A percentile compares a stretch with the other conserved stretches of the same genome.
These are phyloP conservation scores for Cyathus olla DNA, from an alignment of 1,284 basidiomycete species.

Conservation along the genomic window DNA sequence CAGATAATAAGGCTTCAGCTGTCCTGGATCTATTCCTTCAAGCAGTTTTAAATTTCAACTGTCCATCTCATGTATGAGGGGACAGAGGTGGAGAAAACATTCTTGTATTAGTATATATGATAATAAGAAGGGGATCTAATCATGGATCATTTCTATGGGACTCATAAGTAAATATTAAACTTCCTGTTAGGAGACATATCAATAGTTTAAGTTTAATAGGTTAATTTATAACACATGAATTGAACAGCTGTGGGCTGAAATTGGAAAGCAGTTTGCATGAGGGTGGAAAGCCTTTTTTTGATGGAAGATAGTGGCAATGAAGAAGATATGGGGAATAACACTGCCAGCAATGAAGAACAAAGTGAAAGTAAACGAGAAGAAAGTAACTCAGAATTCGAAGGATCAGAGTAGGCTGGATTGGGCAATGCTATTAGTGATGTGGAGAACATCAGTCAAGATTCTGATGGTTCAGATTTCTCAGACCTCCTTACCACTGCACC, in stretches of 20 bases:
- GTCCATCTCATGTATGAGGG: conserved; percentile 45
- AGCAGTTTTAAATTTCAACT: conserved; percentile 36
- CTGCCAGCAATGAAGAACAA: too few species aligned
- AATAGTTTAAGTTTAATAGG: background rate
- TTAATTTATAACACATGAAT: conserved; percentile 47
- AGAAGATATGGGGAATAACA: too few species aligned
- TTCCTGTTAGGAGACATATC: background rate
- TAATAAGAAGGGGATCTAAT: conserved; percentile 27
- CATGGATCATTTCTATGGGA: conserved; percentile 49
- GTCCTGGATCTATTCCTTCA: conserved; percentile 47
- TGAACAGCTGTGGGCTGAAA: conserved; percentile 56
- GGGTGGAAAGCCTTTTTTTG: conserved; percentile 55
- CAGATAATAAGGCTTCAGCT: conserved; percentile 50
- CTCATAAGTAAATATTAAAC: conserved; percentile 2
- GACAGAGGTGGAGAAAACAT: conserved; percentile 53
- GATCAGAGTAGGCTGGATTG: too few species aligned
- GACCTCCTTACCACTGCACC: too few species aligned
- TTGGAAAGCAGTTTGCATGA: conserved; percentile 46
- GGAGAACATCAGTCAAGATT: too few species aligned
- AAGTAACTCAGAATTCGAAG: too few species aligned
- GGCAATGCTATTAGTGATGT: too few species aligned
- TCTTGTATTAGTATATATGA: conserved; percentile 39
- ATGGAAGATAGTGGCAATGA: too few species aligned
- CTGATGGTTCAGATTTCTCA: too few species aligned
- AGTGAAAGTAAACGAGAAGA: too few species aligned